Evolutionary conservation across 164 flowering plant species (phyloP).

Genomic region (Buxus sempervirens): DNA sequence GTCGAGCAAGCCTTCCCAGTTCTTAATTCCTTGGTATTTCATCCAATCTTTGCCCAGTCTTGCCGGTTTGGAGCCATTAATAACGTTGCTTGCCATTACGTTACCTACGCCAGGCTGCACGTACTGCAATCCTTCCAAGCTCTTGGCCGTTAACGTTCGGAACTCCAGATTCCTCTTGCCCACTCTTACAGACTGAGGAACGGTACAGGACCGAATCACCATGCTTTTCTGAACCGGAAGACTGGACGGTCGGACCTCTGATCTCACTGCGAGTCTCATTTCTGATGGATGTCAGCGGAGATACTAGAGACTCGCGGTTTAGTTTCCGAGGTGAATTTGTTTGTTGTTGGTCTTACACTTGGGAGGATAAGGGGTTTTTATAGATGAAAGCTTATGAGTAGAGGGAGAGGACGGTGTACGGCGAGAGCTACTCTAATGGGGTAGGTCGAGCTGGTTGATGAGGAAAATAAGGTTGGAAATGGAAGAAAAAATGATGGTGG

Average conservation of each 20-base stretch:
- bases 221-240: neutral
- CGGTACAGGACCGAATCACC: neutral
- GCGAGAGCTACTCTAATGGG: neutral
- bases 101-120: too few species aligned
- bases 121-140: neutral
- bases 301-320: too few species aligned
- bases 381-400: neutral
- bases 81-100: neutral
- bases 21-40: conserved; percentile 61
- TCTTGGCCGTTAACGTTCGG: neutral
- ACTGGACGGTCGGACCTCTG: conserved; percentile 18
- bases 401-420: neutral
- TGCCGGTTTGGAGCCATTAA: neutral
- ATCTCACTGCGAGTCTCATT: conserved; percentile 22
- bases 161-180: conserved; percentile 6
- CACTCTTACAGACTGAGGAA: neutral
- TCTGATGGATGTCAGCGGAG: too few species aligned
- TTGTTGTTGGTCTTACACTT: too few species aligned
- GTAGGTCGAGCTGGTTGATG: too few species aligned
- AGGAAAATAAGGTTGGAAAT: too few species aligned
- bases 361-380: neutral
- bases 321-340: too few species aligned
- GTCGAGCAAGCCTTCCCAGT: conserved; percentile 71
- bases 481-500: too few species aligned
- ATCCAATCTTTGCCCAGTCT: conserved; percentile 47